Evolutionary conservation across 495 filamentous ascomycete species (phyloP).

Genomic region (Poronia punctata): DNA sequence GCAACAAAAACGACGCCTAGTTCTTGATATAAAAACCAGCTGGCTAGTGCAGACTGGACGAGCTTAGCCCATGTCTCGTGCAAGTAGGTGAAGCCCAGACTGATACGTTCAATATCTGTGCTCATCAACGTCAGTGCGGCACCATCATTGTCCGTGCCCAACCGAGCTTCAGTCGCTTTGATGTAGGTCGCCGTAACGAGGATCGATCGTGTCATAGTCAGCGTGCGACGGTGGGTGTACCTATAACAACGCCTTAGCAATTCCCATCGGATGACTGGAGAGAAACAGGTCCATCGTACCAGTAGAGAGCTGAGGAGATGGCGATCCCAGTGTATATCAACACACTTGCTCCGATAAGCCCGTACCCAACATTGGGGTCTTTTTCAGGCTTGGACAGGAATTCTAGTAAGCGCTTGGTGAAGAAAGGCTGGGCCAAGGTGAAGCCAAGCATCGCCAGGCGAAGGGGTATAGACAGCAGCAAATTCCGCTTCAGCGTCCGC

Average conservation of each 20-base stretch:
- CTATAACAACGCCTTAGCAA: slow-evolving; percentile 29
- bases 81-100: slow-evolving; percentile 38
- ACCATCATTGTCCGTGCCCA: background rate
- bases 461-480: slow-evolving; percentile 26
- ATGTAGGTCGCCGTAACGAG: slow-evolving; percentile 37
- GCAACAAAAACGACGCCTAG: slow-evolving; percentile 22
- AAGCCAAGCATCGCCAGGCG: slow-evolving; percentile 35
- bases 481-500: slow-evolving; percentile 17
- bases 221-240: slow-evolving; percentile 33
- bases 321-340: slow-evolving; percentile 53
- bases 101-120: slow-evolving; percentile 50
- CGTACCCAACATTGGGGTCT: slow-evolving; percentile 35
- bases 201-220: slow-evolving; percentile 46
- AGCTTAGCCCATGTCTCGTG: slow-evolving; percentile 50
- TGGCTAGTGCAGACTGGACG: slow-evolving; percentile 19
- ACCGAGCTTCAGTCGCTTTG: slow-evolving; percentile 38
- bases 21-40: slow-evolving; percentile 22
- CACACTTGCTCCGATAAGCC: slow-evolving; percentile 28
- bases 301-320: slow-evolving; percentile 44
- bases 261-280: slow-evolving; percentile 6
- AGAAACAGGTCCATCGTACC: slow-evolving; percentile 44
- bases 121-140: slow-evolving; percentile 29
- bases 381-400: slow-evolving; percentile 38
- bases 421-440: slow-evolving; percentile 57
- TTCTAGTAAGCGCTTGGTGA: slow-evolving; percentile 47